Base-by-base conservation (phyloP, 768 basidiomycete genomes). In the Nidularia sp. region DNA sequence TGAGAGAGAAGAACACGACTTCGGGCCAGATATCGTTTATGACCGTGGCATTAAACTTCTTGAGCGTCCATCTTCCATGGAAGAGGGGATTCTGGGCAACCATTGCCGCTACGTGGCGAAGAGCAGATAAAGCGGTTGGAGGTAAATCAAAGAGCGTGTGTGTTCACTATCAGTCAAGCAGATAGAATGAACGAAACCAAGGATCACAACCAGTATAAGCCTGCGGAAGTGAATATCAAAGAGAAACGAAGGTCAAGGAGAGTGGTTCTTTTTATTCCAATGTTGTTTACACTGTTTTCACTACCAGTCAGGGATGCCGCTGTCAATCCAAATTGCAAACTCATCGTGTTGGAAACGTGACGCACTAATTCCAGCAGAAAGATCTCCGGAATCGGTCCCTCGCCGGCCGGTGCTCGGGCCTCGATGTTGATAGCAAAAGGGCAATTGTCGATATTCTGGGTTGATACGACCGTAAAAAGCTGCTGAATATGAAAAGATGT, bases 11-110 rank as follows among this genome's bases (percentile, higher is more conserved):
- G 70, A 87, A 84, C 0, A 78, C 34, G 15, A 79, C 76, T 56
- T 84, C 80, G 1, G 80, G 80, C 80, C 80, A 85, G n/a, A 83
- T 81, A 61, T 83, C 81, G 57, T 84, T 83, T 50, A 84, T 67
- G 52, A 86, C 80, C 29, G 80, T 84, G 2, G 80, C 78, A 52
- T 77, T 68, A 62, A 82, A 79, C 58, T 75, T 77, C 62, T 77
- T 79, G 47, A 70, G 47, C 22, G 74, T 76, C 73, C 75, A 80
- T 45, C 63, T 64, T 48, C 76, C 76, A 43, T 65, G 69, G 62
- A 79, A 77, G 32, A 79, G 70, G 6, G 77, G 75, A 54, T 77
- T 76, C 18, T 66, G 56, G 31, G 74, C 70, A 43, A 77, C 75
- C 75, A 77, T 76, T 41, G 10, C 15, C 4, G 39, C 39, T 10